Conservation (phyloP, 306 rosid species). For the Hylodesmum podocarpum region DNA sequence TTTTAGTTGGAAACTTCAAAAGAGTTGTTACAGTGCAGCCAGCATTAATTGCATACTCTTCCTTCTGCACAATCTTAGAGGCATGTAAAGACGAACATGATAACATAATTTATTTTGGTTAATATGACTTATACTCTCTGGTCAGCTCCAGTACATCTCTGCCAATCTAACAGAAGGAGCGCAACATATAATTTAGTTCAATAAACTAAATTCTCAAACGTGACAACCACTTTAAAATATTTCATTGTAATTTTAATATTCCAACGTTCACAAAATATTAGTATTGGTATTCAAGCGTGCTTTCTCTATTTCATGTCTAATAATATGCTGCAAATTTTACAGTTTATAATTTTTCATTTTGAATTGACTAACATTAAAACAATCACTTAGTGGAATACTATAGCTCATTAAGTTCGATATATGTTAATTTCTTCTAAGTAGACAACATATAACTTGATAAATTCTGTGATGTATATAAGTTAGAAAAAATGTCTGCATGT, state of each 20-base stretch:
- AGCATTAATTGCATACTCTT: constrained; percentile 15
- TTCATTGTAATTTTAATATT: background rate
- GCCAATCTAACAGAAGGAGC: background rate
- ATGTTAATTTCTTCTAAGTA: background rate
- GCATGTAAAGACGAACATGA: constrained; percentile 21
- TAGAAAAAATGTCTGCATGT: background rate
- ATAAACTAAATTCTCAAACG: background rate
- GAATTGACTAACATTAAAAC: background rate
- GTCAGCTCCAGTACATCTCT: background rate
- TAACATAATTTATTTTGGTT: background rate
- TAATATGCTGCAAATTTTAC: background rate
- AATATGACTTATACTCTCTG: background rate
- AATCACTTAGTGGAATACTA: background rate
- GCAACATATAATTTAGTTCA: background rate
- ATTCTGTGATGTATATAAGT: background rate
- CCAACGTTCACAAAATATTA: background rate
- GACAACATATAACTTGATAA: background rate
- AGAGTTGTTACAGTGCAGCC: constrained; percentile 12
- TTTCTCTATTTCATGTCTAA: background rate
- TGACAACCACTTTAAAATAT: background rate
- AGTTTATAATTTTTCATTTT: background rate
- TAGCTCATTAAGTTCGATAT: background rate
- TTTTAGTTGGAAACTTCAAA: constrained; percentile 34
- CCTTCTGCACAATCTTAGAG: constrained; percentile 8
- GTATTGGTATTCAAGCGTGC: background rate